Conservation (phyloP, 179 eudicot species). For the Heliamphora pulchella region DNA sequence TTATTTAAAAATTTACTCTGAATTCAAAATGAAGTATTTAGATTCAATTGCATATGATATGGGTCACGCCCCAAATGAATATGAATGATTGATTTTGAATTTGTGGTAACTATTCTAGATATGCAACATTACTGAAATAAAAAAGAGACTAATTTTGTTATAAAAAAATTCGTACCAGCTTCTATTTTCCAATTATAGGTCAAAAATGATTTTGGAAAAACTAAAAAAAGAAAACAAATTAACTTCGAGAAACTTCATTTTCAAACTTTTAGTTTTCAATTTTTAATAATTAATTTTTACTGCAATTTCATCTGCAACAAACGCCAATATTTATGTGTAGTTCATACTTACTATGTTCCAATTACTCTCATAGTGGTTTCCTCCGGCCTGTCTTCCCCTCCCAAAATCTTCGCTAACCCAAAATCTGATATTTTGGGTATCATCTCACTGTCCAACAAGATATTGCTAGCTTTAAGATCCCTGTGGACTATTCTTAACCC, state of each 20-base stretch:
- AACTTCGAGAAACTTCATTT: neutral
- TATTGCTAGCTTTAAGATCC: constrained; percentile 15
- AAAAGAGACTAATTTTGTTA: too few species aligned
- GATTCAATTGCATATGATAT: too few species aligned
- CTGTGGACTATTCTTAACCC: constrained; percentile 14
- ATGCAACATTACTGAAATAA: too few species aligned
- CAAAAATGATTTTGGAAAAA: too few species aligned
- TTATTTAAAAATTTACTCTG: too few species aligned
- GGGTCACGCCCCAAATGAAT: too few species aligned
- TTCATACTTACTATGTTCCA: constrained; percentile 18
- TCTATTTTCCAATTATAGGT: too few species aligned
- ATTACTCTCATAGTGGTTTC: neutral
- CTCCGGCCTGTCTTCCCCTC: neutral
- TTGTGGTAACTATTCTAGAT: too few species aligned
- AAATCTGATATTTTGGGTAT: constrained; percentile 18
- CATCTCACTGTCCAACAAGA: constrained; percentile 15
- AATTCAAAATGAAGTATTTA: too few species aligned
- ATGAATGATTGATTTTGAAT: too few species aligned
- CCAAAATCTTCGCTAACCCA: constrained; percentile 13
- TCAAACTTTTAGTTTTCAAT: neutral
- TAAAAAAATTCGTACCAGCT: too few species aligned
- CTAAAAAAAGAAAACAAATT: too few species aligned
- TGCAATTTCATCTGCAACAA: neutral
- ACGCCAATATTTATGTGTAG: neutral
- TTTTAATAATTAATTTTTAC: neutral